phyloP scores from a whole-genome alignment of 306 rosid genomes.

The Glycine tomentella region DNA sequence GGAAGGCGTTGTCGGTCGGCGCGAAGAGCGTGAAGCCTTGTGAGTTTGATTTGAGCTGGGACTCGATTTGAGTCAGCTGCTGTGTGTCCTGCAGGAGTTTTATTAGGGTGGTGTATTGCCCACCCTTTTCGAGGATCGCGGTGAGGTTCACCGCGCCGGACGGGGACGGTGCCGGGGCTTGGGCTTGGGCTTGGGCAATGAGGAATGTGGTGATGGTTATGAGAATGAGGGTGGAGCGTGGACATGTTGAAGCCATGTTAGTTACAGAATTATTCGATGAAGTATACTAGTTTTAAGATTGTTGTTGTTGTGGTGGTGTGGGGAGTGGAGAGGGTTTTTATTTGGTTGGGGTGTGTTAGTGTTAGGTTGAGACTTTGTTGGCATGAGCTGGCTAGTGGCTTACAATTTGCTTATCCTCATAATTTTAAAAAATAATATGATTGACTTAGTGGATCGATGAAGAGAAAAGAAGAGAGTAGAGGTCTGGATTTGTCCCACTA shows the following conservation, averaged over 20 bases:
- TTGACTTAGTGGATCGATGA: no score
- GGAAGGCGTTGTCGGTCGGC: conserved; percentile 92
- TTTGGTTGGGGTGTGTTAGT: conserved; percentile 25
- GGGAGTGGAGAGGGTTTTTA: conserved; percentile 46
- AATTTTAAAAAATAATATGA: no score
- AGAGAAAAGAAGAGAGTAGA: no score
- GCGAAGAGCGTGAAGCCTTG: conserved; percentile 78
- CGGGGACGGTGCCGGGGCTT: conserved; percentile 65
- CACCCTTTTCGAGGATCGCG: conserved; percentile 58
- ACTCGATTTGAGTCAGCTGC: conserved; percentile 56
- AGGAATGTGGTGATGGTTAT: conserved; percentile 50
- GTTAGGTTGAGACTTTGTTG: conserved; percentile 56
- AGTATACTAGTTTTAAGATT: background rate
- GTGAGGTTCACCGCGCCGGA: conserved; percentile 69
- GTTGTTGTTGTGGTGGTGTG: background rate
- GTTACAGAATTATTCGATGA: no score
- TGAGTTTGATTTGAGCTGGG: conserved; percentile 66
- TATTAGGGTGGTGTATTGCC: conserved; percentile 69
- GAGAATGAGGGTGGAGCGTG: conserved; percentile 40
- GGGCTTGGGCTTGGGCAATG: conserved; percentile 30
- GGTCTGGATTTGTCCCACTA: no score
- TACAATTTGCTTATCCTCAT: no score
- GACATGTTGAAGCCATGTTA: no score
- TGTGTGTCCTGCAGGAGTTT: conserved; percentile 66
- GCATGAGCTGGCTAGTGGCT: conserved; percentile 71